Evolutionary conservation across 2,329 filamentous ascomycete species (phyloP).

Genomic region (Paracamarosporium sp.): DNA sequence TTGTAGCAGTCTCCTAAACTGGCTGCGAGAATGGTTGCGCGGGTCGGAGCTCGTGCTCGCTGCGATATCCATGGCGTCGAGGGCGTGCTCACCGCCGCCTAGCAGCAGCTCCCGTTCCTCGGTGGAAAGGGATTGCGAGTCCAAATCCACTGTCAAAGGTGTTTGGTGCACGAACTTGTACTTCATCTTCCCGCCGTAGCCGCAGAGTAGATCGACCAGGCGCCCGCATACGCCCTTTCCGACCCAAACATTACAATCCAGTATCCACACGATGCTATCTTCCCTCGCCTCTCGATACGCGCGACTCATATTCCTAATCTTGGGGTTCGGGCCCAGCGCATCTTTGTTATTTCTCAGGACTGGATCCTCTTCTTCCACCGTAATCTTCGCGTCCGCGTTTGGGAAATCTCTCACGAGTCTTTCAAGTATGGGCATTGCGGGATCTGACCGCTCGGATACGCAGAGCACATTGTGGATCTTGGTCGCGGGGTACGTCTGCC

Average conservation of each 20-base stretch:
- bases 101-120: slow-evolving; percentile 42
- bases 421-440: slow-evolving; percentile 76
- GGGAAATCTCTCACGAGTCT: slow-evolving; percentile 77
- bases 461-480: slow-evolving; percentile 85
- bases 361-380: slow-evolving; percentile 84
- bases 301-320: slow-evolving; percentile 94
- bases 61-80: slow-evolving; percentile 31
- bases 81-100: slow-evolving; percentile 26
- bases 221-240: slow-evolving; percentile 77
- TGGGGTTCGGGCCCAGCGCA: slow-evolving; percentile 89
- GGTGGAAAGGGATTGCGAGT: slow-evolving; percentile 33
- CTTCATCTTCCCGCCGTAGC: slow-evolving; percentile 61
- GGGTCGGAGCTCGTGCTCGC: slow-evolving; percentile 33
- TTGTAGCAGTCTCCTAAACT: slow-evolving; percentile 33
- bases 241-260: slow-evolving; percentile 97
- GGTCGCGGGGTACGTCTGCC: slow-evolving; percentile 77
- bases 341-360: slow-evolving; percentile 64
- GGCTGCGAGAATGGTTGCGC: slow-evolving; percentile 29
- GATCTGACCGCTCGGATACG: slow-evolving; percentile 75
- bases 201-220: slow-evolving; percentile 88
- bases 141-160: slow-evolving; percentile 81
- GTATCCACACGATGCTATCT: slow-evolving; percentile 84
- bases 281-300: slow-evolving; percentile 86
- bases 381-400: slow-evolving; percentile 71
- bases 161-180: slow-evolving; percentile 96